Evolutionary conservation across 805 yeast genomes (phyloP), one percentile per base, ranked within the genome.

Genomic region (Osmozyma mogii): DNA sequence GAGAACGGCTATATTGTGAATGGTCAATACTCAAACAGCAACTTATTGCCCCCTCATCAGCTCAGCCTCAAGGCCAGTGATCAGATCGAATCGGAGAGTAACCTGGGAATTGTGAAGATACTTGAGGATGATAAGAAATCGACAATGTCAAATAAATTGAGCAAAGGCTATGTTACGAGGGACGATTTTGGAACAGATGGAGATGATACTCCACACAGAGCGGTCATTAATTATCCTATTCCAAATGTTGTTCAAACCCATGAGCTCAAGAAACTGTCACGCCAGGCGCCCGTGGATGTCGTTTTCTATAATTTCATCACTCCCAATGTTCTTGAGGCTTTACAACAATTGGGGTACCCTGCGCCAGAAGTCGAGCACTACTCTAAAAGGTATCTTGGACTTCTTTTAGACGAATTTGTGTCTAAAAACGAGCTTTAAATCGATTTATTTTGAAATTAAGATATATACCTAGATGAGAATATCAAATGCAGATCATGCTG

Each of bases 161-260:
- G 75, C 1, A 73, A 72, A 36, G 98, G 98, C 0, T 83, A 81
- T 43, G 77, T 75, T 0, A 89, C 98, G 0, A 44, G 55, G 26
- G 98, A 92, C 49, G 97, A 89, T 46, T 66, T 69, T 43, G 98
- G 96, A 0, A 55, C 63, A 39, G 75, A 77, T 38, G 98, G 98
- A 14, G 98, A 92, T 50, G 97, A 64, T 41, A 83, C 61, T 68
- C 85, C 22, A 43, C 75, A 33, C 88, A 82, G 56, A 34, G 69
- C 83, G 1, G 69, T 80, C 27, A 59, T 61, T 0, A 59, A 67
- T 34, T 78, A 69, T 50, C 70, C 66, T 6, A 63, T 85, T 3
- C 96, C 97, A 7, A 88, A 85, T 45, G 94, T 84, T 9, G 73
- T 89, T 16, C 80, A 73, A 41, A 58, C 81, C 1, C 54, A 47